Conservation (phyloP, 768 basidiomycete species). For the Boletus bicolor region DNA sequence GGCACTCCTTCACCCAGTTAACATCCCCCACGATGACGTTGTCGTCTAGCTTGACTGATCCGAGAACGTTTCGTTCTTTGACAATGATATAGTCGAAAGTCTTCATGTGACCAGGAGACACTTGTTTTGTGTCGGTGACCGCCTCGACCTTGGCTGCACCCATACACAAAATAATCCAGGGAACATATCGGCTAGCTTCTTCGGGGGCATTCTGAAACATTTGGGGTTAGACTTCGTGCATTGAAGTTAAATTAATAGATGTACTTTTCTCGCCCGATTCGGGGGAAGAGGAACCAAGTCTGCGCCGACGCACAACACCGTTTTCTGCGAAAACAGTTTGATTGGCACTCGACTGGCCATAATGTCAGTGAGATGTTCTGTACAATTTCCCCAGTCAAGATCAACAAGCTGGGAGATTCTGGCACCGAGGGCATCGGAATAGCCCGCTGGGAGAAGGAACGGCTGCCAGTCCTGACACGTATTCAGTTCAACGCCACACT, state of each 20-base stretch:
- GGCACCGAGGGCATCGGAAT: slow-evolving; percentile 37
- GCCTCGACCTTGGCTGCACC: slow-evolving; percentile 72
- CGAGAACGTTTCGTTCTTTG: slow-evolving; percentile 37
- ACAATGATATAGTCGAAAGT: slow-evolving; percentile 65
- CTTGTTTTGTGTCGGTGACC: slow-evolving; percentile 42
- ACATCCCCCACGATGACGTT: slow-evolving; percentile 47
- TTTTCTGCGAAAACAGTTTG: slow-evolving; percentile 54
- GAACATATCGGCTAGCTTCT: slow-evolving; percentile 46
- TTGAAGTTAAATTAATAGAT: not conserved
- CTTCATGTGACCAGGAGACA: slow-evolving; percentile 23
- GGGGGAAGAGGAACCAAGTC: slow-evolving; percentile 49
- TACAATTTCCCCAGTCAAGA: slow-evolving; percentile 45
- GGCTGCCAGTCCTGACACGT: slow-evolving; percentile 53
- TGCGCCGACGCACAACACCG: slow-evolving; percentile 57
- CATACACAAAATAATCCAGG: slow-evolving; percentile 72
- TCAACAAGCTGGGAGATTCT: slow-evolving; percentile 49
- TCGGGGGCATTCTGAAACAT: slow-evolving; percentile 23
- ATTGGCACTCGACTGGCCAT: slow-evolving; percentile 53
- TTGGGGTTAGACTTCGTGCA: not conserved
- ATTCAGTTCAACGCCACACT: slow-evolving; percentile 10
- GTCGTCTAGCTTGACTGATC: slow-evolving; percentile 27
- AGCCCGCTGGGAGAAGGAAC: slow-evolving; percentile 56
- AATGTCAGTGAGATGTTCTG: slow-evolving; percentile 56
- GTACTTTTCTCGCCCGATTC: slow-evolving; percentile 25
- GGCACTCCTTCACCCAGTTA: slow-evolving; percentile 75